Evolutionary conservation across 2,329 filamentous ascomycete species (phyloP), one percentile per base, ranked within the genome.

Genomic region (Parastagonospora avenae): DNA sequence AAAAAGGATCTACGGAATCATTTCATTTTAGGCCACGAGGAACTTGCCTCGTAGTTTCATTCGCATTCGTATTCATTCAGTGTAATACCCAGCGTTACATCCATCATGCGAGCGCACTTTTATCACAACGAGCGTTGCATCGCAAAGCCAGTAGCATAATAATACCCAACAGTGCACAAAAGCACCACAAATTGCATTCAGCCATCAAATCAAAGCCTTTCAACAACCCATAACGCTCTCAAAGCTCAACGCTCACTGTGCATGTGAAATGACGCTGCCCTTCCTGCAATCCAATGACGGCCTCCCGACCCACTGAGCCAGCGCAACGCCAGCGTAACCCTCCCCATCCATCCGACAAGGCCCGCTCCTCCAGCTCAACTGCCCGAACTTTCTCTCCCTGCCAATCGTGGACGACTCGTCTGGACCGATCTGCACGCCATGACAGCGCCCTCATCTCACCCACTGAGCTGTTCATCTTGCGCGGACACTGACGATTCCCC

Each of bases 1-100:
- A 24, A 41, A 39, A 42, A 55, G 47, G 50, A 50, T 54, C 44
- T 50, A 31, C 37, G 46, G 48, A 38, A 37, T 42, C 14, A 31
- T 36, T 16, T 12, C 28, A 19, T 48, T 47, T 47, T 19, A 42
- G 12, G 38, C 31, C 24, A n/a, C 8, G 27, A 38, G 19, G 19
- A 30, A n/a, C n/a, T 29, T 48, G 36, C 16, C 39, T 30, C 30
- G 39, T 27, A 36, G 10, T 10, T 36, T 15, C 35, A 29, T 27
- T 39, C 35, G 27, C 37, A 37, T n/a, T 28, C 33, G 16, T 19
- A 19, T 45, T 33, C 3, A n/a, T 33, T 16, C 35, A n/a, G 12
- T n/a, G 36, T 41, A 42, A 36, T 48, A 42, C 31, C 31, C 46
- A 24, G 30, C 37, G 30, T 48, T 27, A 35, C 45, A 41, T 39